Percentiles rank a stretch among this genome's conserved stretches.
Evolutionary conservation across 495 filamentous ascomycete species (phyloP).

Genomic region (Talaromyces borbonicus): DNA sequence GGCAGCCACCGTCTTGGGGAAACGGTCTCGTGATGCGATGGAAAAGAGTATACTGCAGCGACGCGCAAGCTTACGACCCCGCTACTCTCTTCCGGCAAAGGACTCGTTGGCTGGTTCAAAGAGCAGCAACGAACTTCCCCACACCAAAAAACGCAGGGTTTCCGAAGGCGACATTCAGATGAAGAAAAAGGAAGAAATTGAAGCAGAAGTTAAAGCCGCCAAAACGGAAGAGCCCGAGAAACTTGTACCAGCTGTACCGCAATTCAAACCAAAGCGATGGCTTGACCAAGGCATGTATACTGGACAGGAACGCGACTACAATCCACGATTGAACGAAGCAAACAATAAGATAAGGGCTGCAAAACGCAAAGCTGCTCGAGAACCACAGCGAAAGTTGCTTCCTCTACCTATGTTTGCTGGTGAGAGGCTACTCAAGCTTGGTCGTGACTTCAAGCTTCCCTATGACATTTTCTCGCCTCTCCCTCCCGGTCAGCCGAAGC

Average conservation of each 20-base stretch:
- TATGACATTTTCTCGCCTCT: slow-evolving; percentile 83
- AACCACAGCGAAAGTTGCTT: slow-evolving; percentile 35
- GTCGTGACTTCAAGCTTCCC: slow-evolving; percentile 77
- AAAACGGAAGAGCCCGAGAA: slow-evolving; percentile 31
- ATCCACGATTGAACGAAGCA: slow-evolving; percentile 51
- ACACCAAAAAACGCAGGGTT: slow-evolving; percentile 39
- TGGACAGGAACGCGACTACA: slow-evolving; percentile 61
- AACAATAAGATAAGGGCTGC: slow-evolving; percentile 47
- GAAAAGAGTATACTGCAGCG: slow-evolving; percentile 35
- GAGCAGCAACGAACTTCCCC: slow-evolving; percentile 18
- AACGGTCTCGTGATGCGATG: slow-evolving; percentile 37
- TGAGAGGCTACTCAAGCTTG: slow-evolving; percentile 47
- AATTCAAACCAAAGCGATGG: slow-evolving; percentile 55
- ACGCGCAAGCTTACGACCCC: slow-evolving; percentile 32
- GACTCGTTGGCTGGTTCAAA: slow-evolving; percentile 20
- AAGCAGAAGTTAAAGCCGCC: slow-evolving; percentile 24
- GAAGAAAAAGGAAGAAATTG: slow-evolving; percentile 31
- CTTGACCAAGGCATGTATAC: slow-evolving; percentile 77
- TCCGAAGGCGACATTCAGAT: slow-evolving; percentile 37
- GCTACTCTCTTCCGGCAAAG: slow-evolving; percentile 21
- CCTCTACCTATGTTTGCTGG: slow-evolving; percentile 63
- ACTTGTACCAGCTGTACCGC: slow-evolving; percentile 28
- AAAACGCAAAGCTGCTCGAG: slow-evolving; percentile 33
- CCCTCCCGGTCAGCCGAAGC: slow-evolving; percentile 76
- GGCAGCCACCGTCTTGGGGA: slow-evolving; percentile 42